phyloP scores from a whole-genome alignment of 108 stramenopile genomes.

The Licmophora abbreviata region DNA sequence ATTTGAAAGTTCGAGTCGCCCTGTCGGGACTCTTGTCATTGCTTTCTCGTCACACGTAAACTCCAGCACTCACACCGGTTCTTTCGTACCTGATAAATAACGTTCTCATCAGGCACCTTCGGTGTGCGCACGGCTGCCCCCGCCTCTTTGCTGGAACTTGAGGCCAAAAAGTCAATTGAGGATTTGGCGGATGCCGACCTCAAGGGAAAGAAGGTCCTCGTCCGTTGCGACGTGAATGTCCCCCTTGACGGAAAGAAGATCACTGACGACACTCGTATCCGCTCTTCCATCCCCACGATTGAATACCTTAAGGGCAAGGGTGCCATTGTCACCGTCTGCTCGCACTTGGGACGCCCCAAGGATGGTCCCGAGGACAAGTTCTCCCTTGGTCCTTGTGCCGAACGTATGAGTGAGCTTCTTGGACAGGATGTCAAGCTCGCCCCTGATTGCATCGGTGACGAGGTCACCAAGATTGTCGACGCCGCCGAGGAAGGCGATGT shows the following conservation, averaged over 20 bases:
- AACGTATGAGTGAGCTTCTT: constrained; percentile 90
- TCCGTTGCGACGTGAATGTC: constrained; percentile 97
- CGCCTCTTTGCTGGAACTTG: constrained; percentile 49
- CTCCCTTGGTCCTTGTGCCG: constrained; percentile 95
- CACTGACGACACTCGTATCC: constrained; percentile 99
- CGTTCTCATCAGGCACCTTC: constrained; percentile 32
- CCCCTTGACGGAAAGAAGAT: constrained; percentile 95
- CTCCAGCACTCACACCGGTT: background rate
- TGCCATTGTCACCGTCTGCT: constrained; percentile 96
- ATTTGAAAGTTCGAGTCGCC: background rate
- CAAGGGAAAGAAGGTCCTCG: constrained; percentile 94
- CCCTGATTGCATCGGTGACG: constrained; percentile 97
- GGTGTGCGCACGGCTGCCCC: constrained; percentile 44
- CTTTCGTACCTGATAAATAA: background rate
- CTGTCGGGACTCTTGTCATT: constrained; percentile 1
- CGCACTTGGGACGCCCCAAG: constrained; percentile 98
- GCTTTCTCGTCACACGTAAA: background rate
- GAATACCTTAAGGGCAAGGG: constrained; percentile 96
- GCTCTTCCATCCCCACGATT: constrained; percentile 97
- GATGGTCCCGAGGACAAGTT: constrained; percentile 97
- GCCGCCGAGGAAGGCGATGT: constrained; percentile 90
- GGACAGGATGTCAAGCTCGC: constrained; percentile 88
- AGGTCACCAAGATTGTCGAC: constrained; percentile 74
- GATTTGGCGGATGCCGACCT: constrained; percentile 89
- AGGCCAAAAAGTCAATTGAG: constrained; percentile 93